phyloP scores from a whole-genome alignment of 1,284 basidiomycete genomes.

The Puccinia coronata region DNA sequence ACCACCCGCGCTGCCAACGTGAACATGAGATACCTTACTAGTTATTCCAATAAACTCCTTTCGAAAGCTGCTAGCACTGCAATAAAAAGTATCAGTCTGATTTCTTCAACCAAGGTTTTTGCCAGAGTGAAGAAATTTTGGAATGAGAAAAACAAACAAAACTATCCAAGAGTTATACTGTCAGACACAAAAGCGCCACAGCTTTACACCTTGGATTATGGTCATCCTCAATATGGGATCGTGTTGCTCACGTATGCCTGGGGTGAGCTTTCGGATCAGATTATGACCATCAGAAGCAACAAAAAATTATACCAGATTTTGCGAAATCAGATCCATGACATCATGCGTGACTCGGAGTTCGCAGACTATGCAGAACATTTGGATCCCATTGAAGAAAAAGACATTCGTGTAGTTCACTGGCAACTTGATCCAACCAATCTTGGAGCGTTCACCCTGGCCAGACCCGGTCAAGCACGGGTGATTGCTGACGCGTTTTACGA shows the following conservation, averaged over 20 bases:
- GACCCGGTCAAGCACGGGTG: not conserved
- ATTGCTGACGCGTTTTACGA: constrained; percentile 23
- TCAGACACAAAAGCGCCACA: constrained; percentile 19
- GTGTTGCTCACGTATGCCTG: constrained; percentile 14
- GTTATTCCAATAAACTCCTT: constrained; percentile 2
- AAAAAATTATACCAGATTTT: not conserved
- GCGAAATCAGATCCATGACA: constrained; percentile 7
- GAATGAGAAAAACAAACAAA: constrained; percentile 1
- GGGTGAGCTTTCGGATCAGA: constrained; percentile 16
- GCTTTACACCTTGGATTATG: constrained; percentile 29
- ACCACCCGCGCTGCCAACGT: constrained; percentile 8
- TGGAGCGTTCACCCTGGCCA: constrained; percentile 9
- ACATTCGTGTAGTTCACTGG: constrained; percentile 9
- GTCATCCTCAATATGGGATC: constrained; percentile 17
- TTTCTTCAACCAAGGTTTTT: constrained; percentile 14
- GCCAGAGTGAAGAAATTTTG: constrained; percentile 20
- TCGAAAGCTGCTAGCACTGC: not conserved
- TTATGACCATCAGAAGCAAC: not conserved
- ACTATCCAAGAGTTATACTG: constrained; percentile 20
- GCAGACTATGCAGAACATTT: constrained; percentile 12
- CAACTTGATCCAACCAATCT: not conserved
- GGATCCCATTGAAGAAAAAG: not conserved
- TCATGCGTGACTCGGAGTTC: constrained; percentile 18
- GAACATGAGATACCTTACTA: constrained; percentile 3
- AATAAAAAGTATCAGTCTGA: constrained; percentile 10